Percentiles rank a stretch among this genome's conserved stretches.
These are phyloP conservation scores for Diplodia sapinea DNA, from an alignment of 2,329 filamentous ascomycete species.

Conservation along the genomic window DNA sequence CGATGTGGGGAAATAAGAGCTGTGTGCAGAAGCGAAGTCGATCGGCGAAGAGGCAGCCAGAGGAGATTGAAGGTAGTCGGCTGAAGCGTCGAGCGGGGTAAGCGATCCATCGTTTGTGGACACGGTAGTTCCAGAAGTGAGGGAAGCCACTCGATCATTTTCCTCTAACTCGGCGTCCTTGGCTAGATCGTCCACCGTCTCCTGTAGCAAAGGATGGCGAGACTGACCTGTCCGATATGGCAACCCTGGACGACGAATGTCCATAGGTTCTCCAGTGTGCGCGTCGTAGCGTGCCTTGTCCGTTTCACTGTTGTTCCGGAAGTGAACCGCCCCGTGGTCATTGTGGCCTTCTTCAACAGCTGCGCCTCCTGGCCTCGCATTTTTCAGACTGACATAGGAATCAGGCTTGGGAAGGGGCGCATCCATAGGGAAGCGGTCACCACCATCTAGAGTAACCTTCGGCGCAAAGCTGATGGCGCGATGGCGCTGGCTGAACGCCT, in stretches of 20 bases:
- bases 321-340: conserved; percentile 34
- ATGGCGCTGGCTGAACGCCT: conserved; percentile 42
- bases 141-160: conserved; percentile 45
- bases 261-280: conserved; percentile 28
- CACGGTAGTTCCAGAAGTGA: conserved; percentile 51
- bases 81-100: conserved; percentile 45
- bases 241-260: conserved; percentile 36
- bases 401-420: conserved; percentile 45
- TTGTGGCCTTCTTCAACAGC: conserved; percentile 34
- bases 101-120: conserved; percentile 49
- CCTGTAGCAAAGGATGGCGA: conserved; percentile 45
- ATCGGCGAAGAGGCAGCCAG: conserved; percentile 44
- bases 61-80: conserved; percentile 43
- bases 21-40: conserved; percentile 42
- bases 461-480: conserved; percentile 51
- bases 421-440: conserved; percentile 46
- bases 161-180: conserved; percentile 35
- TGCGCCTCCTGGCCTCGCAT: conserved; percentile 33
- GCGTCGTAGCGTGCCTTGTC: conserved; percentile 40
- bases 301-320: conserved; percentile 34
- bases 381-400: conserved; percentile 8
- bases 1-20: conserved; percentile 34
- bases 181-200: conserved; percentile 40
- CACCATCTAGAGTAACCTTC: conserved; percentile 49
- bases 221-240: conserved; percentile 40